Conservation (phyloP, 805 yeast species). For the Maudiozyma bulderi region DNA sequence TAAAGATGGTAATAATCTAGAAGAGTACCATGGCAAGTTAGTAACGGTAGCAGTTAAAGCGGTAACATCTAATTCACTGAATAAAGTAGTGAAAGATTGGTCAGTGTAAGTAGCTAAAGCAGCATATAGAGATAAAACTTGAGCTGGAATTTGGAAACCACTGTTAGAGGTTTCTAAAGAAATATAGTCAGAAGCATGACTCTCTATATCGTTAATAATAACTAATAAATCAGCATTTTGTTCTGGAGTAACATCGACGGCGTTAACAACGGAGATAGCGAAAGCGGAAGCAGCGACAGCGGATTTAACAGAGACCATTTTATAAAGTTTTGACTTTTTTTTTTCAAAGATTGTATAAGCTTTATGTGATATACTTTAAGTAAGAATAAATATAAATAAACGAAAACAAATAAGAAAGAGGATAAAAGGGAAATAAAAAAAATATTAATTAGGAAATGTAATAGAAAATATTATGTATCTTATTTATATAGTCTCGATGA, state of each 20-base stretch:
- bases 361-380: neutral
- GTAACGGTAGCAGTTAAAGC: constrained; percentile 23
- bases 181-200: constrained; percentile 9
- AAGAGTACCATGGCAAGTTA: constrained; percentile 28
- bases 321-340: neutral
- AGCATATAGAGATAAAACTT: constrained; percentile 21
- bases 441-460: too few relatives aligned
- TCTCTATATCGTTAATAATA: constrained; percentile 10
- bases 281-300: constrained; percentile 4
- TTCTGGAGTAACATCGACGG: constrained; percentile 3
- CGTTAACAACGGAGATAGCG: constrained; percentile 5
- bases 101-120: constrained; percentile 28
- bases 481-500: too few relatives aligned
- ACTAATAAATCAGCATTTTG: constrained; percentile 9
- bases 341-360: too few relatives aligned
- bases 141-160: constrained; percentile 22
- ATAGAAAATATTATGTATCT: too few relatives aligned
- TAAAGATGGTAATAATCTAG: constrained; percentile 16
- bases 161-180: constrained; percentile 5
- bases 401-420: too few relatives aligned
- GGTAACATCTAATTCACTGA: constrained; percentile 17
- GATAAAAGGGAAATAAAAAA: too few relatives aligned
- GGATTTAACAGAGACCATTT: constrained; percentile 2
- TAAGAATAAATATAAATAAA: neutral
- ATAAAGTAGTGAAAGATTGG: constrained; percentile 28